These are phyloP conservation scores for Colletotrichum viniferum DNA, from an alignment of 2,329 filamentous ascomycete genomes.

Conservation along the genomic window DNA sequence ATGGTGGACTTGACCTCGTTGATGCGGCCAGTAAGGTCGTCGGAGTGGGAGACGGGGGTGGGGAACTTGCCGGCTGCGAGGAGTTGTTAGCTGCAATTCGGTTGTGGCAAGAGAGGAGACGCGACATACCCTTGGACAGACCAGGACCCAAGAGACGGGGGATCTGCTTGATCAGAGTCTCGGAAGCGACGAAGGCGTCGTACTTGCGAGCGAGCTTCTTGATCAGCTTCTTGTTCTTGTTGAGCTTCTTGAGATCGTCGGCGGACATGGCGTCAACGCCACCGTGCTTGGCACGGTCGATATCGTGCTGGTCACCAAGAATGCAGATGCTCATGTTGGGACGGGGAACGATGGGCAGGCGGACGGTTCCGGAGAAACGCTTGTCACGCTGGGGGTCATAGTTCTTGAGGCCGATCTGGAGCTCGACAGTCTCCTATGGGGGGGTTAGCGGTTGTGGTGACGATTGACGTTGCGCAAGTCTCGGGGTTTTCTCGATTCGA, in stretches of 20 bases:
- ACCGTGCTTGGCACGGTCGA: constrained; percentile 99
- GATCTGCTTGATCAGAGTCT: constrained; percentile 99
- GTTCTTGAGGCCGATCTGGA: constrained; percentile 96
- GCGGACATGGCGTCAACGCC: constrained; percentile 98
- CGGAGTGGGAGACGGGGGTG: constrained; percentile 94
- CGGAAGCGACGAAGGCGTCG: constrained; percentile 98
- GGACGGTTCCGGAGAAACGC: constrained; percentile 99
- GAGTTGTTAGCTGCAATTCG: constrained; percentile 28
- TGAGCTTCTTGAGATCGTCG: constrained; percentile 99
- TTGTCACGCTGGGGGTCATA: constrained; percentile 99
- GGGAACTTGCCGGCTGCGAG: constrained; percentile 95
- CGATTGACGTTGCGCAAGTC: neutral
- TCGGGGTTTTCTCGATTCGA: neutral
- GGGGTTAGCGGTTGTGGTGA: constrained; percentile 48
- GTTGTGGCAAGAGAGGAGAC: neutral
- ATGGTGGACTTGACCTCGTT: constrained; percentile 99
- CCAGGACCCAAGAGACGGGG: constrained; percentile 98
- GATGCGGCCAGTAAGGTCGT: constrained; percentile 94
- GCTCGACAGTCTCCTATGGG: constrained; percentile 75
- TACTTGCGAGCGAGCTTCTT: constrained; percentile 99
- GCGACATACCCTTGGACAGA: constrained; percentile 87
- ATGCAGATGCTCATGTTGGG: constrained; percentile 89
- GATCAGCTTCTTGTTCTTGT: constrained; percentile 99
- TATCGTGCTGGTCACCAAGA: constrained; percentile 86
- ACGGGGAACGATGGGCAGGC: constrained; percentile 88